phyloP scores from a whole-genome alignment of 306 rosid genomes.

The Corylus heterophylla region DNA sequence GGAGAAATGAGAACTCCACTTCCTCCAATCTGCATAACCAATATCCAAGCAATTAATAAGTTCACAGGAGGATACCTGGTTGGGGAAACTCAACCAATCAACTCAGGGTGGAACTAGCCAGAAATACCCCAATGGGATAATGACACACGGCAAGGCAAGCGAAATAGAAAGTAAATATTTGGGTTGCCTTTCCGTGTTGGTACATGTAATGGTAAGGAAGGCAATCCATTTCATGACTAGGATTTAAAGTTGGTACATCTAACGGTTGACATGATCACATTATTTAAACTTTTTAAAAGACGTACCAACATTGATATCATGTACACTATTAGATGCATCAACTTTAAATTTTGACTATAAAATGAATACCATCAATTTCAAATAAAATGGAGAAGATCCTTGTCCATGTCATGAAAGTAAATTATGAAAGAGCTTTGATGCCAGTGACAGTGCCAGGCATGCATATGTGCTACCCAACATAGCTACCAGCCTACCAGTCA shows the following conservation, averaged over 20 bases:
- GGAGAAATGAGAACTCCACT: slow-evolving; percentile 97
- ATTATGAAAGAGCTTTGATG: background rate
- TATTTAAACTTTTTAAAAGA: no score
- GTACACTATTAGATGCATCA: no score
- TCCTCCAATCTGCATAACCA: slow-evolving; percentile 80
- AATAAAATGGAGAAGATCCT: no score
- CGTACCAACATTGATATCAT: no score
- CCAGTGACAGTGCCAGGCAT: background rate
- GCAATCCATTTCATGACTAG: no score
- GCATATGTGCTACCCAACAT: background rate
- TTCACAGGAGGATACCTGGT: background rate
- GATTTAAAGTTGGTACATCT: no score
- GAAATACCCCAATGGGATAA: slow-evolving; percentile 14
- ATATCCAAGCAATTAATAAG: background rate
- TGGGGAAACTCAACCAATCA: background rate
- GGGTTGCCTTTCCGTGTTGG: no score
- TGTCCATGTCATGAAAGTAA: background rate
- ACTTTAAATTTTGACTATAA: no score
- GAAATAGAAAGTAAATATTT: background rate
- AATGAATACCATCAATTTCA: no score
- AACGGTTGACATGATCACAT: no score
- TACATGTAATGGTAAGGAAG: no score
- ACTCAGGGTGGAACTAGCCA: slow-evolving; percentile 16
- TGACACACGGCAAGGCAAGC: background rate
- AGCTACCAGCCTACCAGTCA: background rate